Evolutionary conservation across 2,329 filamentous ascomycete species (phyloP).

Genomic region (Colletotrichum tropicale): DNA sequence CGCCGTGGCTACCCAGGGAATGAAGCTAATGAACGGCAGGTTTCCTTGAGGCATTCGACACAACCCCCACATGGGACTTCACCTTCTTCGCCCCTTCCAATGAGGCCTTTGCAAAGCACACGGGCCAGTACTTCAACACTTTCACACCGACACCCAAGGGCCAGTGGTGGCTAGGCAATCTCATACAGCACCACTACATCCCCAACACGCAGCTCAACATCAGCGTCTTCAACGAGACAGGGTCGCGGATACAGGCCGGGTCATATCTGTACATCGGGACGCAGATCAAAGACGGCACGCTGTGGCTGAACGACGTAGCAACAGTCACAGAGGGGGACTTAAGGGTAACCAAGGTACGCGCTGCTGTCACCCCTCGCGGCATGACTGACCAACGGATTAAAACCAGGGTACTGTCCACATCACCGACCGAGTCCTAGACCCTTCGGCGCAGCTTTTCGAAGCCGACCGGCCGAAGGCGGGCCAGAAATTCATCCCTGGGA

Average conservation of each 20-base stretch:
- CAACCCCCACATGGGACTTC: slow-evolving; percentile 28
- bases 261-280: slow-evolving; percentile 28
- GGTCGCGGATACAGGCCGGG: slow-evolving; percentile 27
- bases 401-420: slow-evolving; percentile 28
- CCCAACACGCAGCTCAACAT: slow-evolving; percentile 26
- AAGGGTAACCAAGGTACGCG: not conserved
- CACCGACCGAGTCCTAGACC: slow-evolving; percentile 27
- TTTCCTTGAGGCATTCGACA: slow-evolving; percentile 31
- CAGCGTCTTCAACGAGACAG: slow-evolving; percentile 24
- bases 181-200: slow-evolving; percentile 28
- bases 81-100: slow-evolving; percentile 35
- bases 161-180: slow-evolving; percentile 30
- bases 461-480: slow-evolving; percentile 23
- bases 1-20: not conserved
- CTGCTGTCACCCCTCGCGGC: too few relatives aligned
- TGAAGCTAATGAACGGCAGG: slow-evolving; percentile 13
- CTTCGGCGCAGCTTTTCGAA: slow-evolving; percentile 28
- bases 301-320: slow-evolving; percentile 28
- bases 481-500: slow-evolving; percentile 29
- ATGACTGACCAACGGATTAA: not conserved
- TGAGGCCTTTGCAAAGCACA: slow-evolving; percentile 29
- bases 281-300: slow-evolving; percentile 17
- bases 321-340: slow-evolving; percentile 10
- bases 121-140: slow-evolving; percentile 29
- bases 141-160: slow-evolving; percentile 28